Percentiles rank a stretch among this genome's conserved stretches.
These are phyloP conservation scores for Akanthomyces uredinophilus DNA, from an alignment of 2,329 filamentous ascomycete species.

Conservation along the genomic window DNA sequence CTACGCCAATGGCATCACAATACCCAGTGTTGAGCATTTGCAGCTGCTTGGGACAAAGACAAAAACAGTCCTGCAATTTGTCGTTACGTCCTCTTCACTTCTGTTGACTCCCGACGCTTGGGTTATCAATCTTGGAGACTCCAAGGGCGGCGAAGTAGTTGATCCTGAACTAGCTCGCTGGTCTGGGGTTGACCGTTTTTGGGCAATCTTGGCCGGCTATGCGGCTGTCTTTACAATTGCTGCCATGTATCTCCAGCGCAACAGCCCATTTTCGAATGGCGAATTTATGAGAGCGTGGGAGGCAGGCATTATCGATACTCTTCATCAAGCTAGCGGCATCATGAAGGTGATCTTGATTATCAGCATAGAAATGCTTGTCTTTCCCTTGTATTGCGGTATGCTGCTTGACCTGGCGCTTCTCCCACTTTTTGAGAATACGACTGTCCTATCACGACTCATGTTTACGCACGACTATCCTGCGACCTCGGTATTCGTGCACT, in stretches of 20 bases:
- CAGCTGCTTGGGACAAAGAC: background rate
- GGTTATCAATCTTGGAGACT: constrained; percentile 51
- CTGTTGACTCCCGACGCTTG: constrained; percentile 48
- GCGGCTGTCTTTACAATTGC: constrained; percentile 67
- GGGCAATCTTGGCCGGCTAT: constrained; percentile 79
- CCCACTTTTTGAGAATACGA: constrained; percentile 80
- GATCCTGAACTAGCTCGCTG: constrained; percentile 62
- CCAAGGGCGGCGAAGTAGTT: constrained; percentile 33
- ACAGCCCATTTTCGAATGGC: constrained; percentile 59
- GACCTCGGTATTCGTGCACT: constrained; percentile 93
- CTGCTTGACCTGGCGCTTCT: constrained; percentile 84
- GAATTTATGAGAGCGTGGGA: constrained; percentile 61
- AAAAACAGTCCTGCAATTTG: background rate
- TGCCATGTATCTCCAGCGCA: constrained; percentile 72
- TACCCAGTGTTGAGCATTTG: constrained; percentile 19
- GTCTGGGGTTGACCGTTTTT: constrained; percentile 58
- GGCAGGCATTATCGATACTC: constrained; percentile 70
- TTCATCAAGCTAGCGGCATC: constrained; percentile 92
- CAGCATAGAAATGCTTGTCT: constrained; percentile 97
- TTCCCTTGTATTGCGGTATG: constrained; percentile 91
- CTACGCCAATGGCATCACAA: constrained; percentile 37
- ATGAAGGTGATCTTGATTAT: constrained; percentile 98
- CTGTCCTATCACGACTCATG: constrained; percentile 67
- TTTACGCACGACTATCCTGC: constrained; percentile 77
- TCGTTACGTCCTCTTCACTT: constrained; percentile 18